phyloP scores from a whole-genome alignment of 148 eudicot species.

The Camellia granthamiana region DNA sequence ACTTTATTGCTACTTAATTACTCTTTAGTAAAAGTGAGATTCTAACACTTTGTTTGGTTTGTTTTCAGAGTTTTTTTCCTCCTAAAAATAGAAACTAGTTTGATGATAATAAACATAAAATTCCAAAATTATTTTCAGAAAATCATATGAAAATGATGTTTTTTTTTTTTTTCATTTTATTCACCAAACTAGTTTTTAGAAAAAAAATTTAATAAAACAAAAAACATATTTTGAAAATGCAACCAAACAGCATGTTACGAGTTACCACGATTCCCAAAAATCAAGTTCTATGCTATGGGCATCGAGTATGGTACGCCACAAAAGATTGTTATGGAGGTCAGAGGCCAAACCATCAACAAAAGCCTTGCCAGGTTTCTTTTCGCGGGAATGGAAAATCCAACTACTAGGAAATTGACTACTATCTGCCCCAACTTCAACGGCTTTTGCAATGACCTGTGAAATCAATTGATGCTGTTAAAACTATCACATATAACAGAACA shows the following conservation, averaged over 20 bases:
- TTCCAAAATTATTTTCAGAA: too few species aligned
- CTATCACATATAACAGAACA: conserved; percentile 23
- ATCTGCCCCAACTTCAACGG: conserved; percentile 93
- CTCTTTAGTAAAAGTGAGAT: not conserved
- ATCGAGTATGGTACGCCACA: not conserved
- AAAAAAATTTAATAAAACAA: too few species aligned
- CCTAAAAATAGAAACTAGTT: too few species aligned
- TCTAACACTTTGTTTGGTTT: not conserved
- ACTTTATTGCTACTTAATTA: not conserved
- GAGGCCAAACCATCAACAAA: conserved; percentile 91
- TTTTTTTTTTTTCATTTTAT: too few species aligned
- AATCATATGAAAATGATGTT: too few species aligned
- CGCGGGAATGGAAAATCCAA: conserved; percentile 93
- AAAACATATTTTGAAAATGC: not conserved
- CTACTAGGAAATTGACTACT: conserved; percentile 77
- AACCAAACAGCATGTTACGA: not conserved
- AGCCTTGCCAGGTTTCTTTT: conserved; percentile 94
- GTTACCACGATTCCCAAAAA: not conserved
- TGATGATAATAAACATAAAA: too few species aligned
- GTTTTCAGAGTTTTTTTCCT: too few species aligned
- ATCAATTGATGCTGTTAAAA: conserved; percentile 36
- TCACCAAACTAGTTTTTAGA: too few species aligned
- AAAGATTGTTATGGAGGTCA: conserved; percentile 22
- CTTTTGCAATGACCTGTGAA: conserved; percentile 84
- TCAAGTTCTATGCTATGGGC: not conserved